phyloP scores from a whole-genome alignment of 495 filamentous ascomycete genomes.

The Lentithecium fluviatile region DNA sequence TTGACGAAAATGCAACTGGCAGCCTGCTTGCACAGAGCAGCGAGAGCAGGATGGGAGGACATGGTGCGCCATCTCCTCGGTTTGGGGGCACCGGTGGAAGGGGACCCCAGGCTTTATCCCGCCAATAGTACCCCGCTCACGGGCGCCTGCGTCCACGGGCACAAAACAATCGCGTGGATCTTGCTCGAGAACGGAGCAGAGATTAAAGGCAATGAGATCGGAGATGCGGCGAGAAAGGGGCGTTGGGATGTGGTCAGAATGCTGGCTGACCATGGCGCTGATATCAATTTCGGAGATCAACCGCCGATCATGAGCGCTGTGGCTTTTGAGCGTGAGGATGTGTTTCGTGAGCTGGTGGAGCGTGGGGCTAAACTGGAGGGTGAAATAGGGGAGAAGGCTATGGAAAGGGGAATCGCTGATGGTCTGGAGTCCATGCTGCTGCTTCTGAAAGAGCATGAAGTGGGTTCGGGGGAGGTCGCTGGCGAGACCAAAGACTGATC shows the following conservation, averaged over 20 bases:
- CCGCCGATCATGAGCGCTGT: neutral
- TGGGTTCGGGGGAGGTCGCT: conserved; percentile 59
- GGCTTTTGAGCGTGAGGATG: neutral
- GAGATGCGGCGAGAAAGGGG: neutral
- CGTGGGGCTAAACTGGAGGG: neutral
- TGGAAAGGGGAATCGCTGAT: neutral
- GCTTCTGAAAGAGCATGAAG: neutral
- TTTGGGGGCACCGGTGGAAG: neutral
- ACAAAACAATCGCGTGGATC: neutral
- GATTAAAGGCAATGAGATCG: neutral
- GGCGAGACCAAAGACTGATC: too few relatives aligned
- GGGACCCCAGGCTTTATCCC: neutral
- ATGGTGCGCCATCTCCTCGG: neutral
- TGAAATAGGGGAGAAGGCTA: neutral
- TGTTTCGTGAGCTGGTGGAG: neutral
- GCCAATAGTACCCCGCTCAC: neutral
- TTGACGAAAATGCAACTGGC: neutral
- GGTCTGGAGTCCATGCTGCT: neutral
- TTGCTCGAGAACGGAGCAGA: neutral
- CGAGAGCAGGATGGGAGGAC: neutral
- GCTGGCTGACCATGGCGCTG: neutral
- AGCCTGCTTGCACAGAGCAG: neutral
- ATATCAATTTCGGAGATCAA: neutral
- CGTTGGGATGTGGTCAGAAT: neutral
- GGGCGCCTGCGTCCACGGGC: neutral